A percentile compares a stretch with the other conserved stretches of the same genome.
phyloP scores from a whole-genome alignment of 1,284 basidiomycete species.

The Amylostereum chailletii region DNA sequence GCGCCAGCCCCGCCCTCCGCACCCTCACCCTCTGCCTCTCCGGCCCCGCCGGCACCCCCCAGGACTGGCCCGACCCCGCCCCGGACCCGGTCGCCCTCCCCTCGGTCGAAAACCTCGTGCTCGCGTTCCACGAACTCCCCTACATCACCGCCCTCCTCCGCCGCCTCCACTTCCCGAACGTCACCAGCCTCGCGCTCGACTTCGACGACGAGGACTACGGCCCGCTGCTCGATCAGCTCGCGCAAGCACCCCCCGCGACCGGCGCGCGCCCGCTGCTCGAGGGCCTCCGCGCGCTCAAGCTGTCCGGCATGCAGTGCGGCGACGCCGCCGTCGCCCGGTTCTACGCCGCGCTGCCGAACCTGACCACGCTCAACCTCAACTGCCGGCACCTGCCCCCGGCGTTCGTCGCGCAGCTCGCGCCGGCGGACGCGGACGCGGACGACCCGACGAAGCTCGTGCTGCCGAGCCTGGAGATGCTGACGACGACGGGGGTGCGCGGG shows the following conservation, averaged over 20 bases:
- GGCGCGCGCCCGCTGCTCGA: slow-evolving; percentile 32
- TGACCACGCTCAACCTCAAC: slow-evolving; percentile 37
- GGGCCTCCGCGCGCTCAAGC: slow-evolving; percentile 37
- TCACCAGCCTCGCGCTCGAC: slow-evolving; percentile 41
- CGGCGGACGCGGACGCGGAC: slow-evolving; percentile 3
- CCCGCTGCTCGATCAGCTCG: slow-evolving; percentile 33
- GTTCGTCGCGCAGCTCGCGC: slow-evolving; percentile 25
- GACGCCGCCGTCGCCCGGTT: slow-evolving; percentile 23
- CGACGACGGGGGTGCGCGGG: slow-evolving; percentile 33
- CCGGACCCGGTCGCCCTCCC: slow-evolving; percentile 30
- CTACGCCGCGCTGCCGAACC: slow-evolving; percentile 33
- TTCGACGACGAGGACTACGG: slow-evolving; percentile 42
- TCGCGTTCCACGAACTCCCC: slow-evolving; percentile 35
- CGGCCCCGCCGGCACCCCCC: slow-evolving; percentile 36
- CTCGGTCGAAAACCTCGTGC: slow-evolving; percentile 35
- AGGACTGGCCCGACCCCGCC: slow-evolving; percentile 22
- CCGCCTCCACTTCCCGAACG: slow-evolving; percentile 37
- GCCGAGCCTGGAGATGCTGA: slow-evolving; percentile 35
- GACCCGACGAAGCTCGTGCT: slow-evolving; percentile 17
- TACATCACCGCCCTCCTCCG: slow-evolving; percentile 40
- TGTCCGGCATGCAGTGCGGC: slow-evolving; percentile 36
- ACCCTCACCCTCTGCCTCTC: slow-evolving; percentile 40
- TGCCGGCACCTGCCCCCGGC: slow-evolving; percentile 21
- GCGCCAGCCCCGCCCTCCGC: slow-evolving; percentile 37
- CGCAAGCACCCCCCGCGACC: slow-evolving; percentile 21